phyloP scores from a whole-genome alignment of 345 rosid genomes.

The Citrus reticulata region DNA sequence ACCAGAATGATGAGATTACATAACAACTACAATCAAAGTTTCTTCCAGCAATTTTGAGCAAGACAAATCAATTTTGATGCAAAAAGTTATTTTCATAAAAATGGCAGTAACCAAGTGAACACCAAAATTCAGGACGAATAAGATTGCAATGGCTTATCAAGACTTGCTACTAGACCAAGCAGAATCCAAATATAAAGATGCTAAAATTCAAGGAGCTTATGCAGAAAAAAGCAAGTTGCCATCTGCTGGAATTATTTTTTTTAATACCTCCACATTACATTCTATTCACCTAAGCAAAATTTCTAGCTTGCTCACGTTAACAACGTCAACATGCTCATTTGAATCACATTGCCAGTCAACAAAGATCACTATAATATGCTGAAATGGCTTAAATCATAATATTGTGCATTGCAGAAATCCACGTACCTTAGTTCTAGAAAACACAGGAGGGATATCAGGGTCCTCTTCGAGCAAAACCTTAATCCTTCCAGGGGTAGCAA shows the following conservation, averaged over 20 bases:
- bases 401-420: background rate
- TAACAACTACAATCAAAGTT: background rate
- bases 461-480: conserved; percentile 75
- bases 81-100: background rate
- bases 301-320: background rate
- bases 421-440: conserved; percentile 73
- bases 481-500: conserved; percentile 91
- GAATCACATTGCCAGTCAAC: background rate
- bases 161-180: too few relatives aligned
- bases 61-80: background rate
- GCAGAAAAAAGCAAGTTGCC: background rate
- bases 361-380: background rate
- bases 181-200: background rate
- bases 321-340: background rate
- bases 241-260: background rate
- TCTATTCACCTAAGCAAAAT: background rate
- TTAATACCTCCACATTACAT: background rate
- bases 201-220: background rate
- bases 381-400: background rate
- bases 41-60: background rate
- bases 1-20: background rate
- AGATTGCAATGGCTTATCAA: background rate
- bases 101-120: background rate
- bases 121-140: background rate
- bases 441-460: conserved; percentile 75